phyloP scores from a whole-genome alignment of 768 basidiomycete species.

The Mycena crocata region DNA sequence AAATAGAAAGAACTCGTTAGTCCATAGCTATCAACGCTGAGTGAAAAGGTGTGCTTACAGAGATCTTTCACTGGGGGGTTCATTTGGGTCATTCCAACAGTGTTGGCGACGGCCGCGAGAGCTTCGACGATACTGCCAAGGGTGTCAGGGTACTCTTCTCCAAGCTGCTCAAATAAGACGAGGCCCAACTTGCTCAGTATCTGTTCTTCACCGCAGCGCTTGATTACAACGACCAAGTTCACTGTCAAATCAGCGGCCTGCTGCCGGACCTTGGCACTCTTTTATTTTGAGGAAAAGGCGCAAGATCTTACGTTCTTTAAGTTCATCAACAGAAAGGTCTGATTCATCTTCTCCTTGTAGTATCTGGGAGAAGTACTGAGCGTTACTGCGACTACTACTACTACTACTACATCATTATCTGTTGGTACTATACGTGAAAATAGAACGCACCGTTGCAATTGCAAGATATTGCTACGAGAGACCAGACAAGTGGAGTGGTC shows the following conservation, averaged over 20 bases:
- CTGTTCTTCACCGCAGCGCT: conserved; percentile 97
- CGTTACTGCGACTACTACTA: no score
- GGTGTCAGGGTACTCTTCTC: conserved; percentile 99
- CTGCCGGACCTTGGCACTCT: conserved; percentile 98
- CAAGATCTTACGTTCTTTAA: conserved; percentile 99
- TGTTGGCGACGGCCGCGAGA: conserved; percentile 96
- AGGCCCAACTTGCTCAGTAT: conserved; percentile 95
- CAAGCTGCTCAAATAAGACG: conserved; percentile 97
- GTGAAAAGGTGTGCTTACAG: conserved; percentile 65
- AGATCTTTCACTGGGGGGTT: conserved; percentile 99
- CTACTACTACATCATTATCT: no score
- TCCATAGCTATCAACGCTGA: conserved; percentile 5
- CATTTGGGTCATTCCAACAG: conserved; percentile 99
- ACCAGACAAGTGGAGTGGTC: no score
- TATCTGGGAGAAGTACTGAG: conserved; percentile 96
- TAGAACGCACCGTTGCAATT: no score
- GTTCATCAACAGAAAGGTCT: conserved; percentile 91
- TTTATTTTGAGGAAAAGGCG: conserved; percentile 97
- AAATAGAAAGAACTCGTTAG: conserved; percentile 17
- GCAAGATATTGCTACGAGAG: no score
- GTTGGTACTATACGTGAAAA: no score
- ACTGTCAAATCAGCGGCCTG: conserved; percentile 97
- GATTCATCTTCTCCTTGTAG: conserved; percentile 94
- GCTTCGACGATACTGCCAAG: conserved; percentile 99
- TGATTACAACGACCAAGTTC: conserved; percentile 94